Conservation (phyloP, 108 stramenopile species). For the Cyclotella atomus region DNA sequence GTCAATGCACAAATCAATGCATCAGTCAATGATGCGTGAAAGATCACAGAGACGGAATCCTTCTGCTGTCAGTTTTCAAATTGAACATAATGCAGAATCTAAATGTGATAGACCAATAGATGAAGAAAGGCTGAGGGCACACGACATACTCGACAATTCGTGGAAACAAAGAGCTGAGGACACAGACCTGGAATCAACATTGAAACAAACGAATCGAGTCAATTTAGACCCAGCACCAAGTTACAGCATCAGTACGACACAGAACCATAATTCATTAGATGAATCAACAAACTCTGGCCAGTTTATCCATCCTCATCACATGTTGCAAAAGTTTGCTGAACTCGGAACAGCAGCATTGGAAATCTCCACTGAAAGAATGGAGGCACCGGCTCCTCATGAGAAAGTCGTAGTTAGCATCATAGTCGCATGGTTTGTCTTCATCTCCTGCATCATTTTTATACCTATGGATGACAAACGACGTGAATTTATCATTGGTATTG, state of each 20-base stretch:
- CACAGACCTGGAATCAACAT: background rate
- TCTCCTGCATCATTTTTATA: slow-evolving; percentile 49
- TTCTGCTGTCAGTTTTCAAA: background rate
- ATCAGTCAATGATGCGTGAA: background rate
- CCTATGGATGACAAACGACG: slow-evolving; percentile 22
- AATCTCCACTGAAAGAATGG: background rate
- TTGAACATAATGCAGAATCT: no score
- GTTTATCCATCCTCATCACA: slow-evolving; percentile 5
- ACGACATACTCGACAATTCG: background rate
- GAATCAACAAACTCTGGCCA: no score
- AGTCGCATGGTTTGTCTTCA: slow-evolving; percentile 55
- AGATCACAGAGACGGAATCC: background rate
- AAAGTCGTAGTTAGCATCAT: slow-evolving; percentile 59
- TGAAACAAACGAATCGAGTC: background rate
- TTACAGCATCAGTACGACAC: background rate
- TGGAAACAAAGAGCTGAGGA: background rate
- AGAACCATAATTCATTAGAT: no score
- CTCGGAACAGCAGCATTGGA: background rate
- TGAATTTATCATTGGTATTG: slow-evolving; percentile 61
- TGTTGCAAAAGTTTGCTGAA: background rate
- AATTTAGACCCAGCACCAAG: background rate
- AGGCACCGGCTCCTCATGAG: slow-evolving; percentile 64
- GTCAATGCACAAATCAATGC: background rate
- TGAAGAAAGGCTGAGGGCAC: no score
- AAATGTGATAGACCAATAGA: no score